Evolutionary conservation across 2,329 filamentous ascomycete genomes (phyloP).

Genomic region (Ceratocystis huliohia): DNA sequence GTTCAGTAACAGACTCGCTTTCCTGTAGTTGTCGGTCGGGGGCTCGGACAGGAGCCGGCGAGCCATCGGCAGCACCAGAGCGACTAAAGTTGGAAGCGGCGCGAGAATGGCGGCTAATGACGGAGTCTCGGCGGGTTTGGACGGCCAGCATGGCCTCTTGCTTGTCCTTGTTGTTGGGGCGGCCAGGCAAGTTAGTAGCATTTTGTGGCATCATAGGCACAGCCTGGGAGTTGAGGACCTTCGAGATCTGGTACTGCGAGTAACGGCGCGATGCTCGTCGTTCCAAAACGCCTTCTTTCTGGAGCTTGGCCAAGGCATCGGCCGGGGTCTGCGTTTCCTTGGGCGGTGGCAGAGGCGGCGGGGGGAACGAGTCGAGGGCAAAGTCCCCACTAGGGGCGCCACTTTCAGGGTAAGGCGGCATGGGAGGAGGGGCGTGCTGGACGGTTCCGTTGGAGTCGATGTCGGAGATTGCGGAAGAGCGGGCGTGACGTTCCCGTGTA

Average conservation of each 20-base stretch:
- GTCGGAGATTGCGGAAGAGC: conserved; percentile 29
- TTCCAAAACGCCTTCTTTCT: conserved; percentile 84
- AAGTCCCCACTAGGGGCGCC: conserved; percentile 37
- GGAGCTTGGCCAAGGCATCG: conserved; percentile 73
- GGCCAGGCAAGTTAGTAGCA: conserved; percentile 67
- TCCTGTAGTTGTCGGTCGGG: conserved; percentile 20
- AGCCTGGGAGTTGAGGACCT: conserved; percentile 69
- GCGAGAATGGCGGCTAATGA: conserved; percentile 33
- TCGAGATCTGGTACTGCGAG: conserved; percentile 92
- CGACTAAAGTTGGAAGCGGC: conserved; percentile 37
- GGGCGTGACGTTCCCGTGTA: conserved; percentile 39
- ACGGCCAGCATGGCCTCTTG: conserved; percentile 63
- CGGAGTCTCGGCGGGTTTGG: conserved; percentile 39
- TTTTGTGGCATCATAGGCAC: conserved; percentile 79
- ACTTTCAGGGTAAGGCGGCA: conserved; percentile 57
- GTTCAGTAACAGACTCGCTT: conserved; percentile 7
- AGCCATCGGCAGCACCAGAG: conserved; percentile 19
- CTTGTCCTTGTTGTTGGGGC: conserved; percentile 54
- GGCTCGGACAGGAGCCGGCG: conserved; percentile 6
- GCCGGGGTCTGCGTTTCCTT: conserved; percentile 56
- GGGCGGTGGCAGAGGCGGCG: conserved; percentile 42
- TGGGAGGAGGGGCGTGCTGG: conserved; percentile 62
- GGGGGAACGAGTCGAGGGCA: conserved; percentile 54
- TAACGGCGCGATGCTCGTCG: conserved; percentile 84
- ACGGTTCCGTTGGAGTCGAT: conserved; percentile 55